Evolutionary conservation across 495 filamentous ascomycete species (phyloP).

Genomic region (Tuber borchii): DNA sequence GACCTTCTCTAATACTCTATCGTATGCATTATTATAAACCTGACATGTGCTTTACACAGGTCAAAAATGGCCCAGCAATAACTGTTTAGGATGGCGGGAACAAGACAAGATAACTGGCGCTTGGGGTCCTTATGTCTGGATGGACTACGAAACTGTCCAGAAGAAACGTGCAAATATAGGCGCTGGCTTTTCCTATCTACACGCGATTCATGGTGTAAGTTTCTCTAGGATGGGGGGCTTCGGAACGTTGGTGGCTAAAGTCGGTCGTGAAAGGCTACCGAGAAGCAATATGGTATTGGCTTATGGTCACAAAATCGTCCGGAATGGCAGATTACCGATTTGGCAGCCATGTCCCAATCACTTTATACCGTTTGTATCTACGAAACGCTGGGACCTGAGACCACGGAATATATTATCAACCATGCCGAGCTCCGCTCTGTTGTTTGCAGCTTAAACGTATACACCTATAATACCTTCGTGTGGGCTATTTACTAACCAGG

Average conservation of each 20-base stretch:
- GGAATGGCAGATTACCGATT: slow-evolving; percentile 95
- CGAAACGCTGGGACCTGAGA: slow-evolving; percentile 84
- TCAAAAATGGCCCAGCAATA: slow-evolving; percentile 51
- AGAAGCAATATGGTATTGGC: slow-evolving; percentile 66
- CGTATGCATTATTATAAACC: background rate
- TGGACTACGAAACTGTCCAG: slow-evolving; percentile 73
- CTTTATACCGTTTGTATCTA: slow-evolving; percentile 91
- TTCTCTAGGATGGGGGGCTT: slow-evolving; percentile 14
- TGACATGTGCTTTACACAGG: slow-evolving; percentile 3
- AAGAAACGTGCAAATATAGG: slow-evolving; percentile 76
- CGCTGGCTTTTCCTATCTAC: slow-evolving; percentile 75
- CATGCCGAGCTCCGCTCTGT: slow-evolving; percentile 72
- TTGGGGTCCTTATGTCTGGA: slow-evolving; percentile 75
- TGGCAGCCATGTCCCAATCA: slow-evolving; percentile 81
- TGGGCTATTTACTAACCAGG: background rate
- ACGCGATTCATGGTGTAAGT: slow-evolving; percentile 45
- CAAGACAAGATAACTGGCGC: slow-evolving; percentile 70
- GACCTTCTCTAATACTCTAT: background rate
- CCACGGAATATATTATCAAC: slow-evolving; percentile 92
- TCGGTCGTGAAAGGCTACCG: background rate
- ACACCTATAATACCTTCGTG: background rate
- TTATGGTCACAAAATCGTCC: slow-evolving; percentile 94
- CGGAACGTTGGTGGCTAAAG: background rate
- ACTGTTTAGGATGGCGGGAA: slow-evolving; percentile 72
- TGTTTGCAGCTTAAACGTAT: slow-evolving; percentile 59